These are phyloP conservation scores for Sclerospora graminicola DNA, from an alignment of 352 stramenopile species.

Conservation along the genomic window DNA sequence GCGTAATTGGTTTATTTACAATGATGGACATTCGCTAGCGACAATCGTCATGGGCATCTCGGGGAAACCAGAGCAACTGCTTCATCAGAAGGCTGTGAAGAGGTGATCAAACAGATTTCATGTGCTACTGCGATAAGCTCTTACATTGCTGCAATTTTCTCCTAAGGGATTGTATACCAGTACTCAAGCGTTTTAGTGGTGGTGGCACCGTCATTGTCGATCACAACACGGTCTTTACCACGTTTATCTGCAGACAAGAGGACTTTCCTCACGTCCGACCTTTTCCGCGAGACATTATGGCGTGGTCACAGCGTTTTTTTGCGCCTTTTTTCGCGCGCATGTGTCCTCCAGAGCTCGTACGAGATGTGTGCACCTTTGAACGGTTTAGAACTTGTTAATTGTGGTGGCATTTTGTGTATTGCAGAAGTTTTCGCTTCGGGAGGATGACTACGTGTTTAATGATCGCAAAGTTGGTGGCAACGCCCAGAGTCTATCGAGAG, in stretches of 20 bases:
- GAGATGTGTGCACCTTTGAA: neutral
- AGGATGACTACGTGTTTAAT: conserved; percentile 95
- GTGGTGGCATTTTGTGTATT: neutral
- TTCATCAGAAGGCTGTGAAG: conserved; percentile 81
- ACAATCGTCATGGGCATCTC: conserved; percentile 94
- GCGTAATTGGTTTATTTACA: conserved; percentile 80
- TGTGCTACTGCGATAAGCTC: neutral
- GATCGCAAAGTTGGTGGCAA: conserved; percentile 95
- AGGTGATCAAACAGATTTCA: conserved; percentile 26
- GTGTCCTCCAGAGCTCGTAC: conserved; percentile 21
- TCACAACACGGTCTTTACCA: conserved; percentile 87
- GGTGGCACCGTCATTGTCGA: conserved; percentile 97
- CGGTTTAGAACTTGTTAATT: conserved; percentile 1
- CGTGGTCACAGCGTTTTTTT: conserved; percentile 82
- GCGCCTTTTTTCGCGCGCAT: conserved; percentile 63
- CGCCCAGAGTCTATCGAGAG: conserved; percentile 91
- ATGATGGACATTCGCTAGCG: conserved; percentile 48
- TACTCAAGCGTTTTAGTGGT: conserved; percentile 93
- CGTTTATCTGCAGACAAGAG: conserved; percentile 85
- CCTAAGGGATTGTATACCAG: conserved; percentile 60
- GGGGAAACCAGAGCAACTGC: conserved; percentile 87
- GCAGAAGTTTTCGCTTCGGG: conserved; percentile 82
- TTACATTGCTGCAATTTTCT: neutral
- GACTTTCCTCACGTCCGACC: conserved; percentile 65
- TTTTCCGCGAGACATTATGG: conserved; percentile 90